Evolutionary conservation across 371 early-diverging fungal species (phyloP).

Genomic region (Zancudomyces culisetae): DNA sequence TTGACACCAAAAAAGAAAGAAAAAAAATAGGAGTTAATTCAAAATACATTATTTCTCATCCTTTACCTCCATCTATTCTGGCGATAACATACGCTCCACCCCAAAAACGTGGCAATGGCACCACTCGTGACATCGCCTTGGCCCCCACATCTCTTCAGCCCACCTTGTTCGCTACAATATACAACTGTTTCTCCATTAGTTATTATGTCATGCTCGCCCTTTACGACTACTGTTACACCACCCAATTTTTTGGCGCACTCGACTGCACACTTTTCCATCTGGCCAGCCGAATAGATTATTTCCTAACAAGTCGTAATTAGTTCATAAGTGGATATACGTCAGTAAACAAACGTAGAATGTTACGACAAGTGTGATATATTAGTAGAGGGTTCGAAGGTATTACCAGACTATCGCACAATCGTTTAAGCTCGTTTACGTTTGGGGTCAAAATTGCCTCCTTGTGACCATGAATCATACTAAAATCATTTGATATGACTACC

Average conservation of each 20-base stretch:
- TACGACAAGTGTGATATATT: too few relatives aligned
- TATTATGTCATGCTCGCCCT: constrained; percentile 67
- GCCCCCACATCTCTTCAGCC: constrained; percentile 87
- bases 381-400: constrained; percentile 5
- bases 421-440: constrained; percentile 67
- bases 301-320: not conserved
- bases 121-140: constrained; percentile 97
- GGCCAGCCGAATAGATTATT: not conserved
- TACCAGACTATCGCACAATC: constrained; percentile 55
- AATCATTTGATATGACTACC: constrained; percentile 47
- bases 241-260: constrained; percentile 30
- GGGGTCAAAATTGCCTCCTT: constrained; percentile 70
- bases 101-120: constrained; percentile 62
- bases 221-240: constrained; percentile 62
- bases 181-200: constrained; percentile 36
- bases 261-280: constrained; percentile 8
- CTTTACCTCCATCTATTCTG: constrained; percentile 37
- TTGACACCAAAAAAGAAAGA: too few relatives aligned
- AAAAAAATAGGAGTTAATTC: not conserved
- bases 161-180: constrained; percentile 37
- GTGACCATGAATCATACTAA: constrained; percentile 51
- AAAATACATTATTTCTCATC: not conserved
- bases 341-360: not conserved
- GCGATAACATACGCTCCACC: constrained; percentile 57
- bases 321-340: not conserved